These are phyloP conservation scores for Leucocoprinus sp. DNA, from an alignment of 768 basidiomycete genomes.

Conservation along the genomic window DNA sequence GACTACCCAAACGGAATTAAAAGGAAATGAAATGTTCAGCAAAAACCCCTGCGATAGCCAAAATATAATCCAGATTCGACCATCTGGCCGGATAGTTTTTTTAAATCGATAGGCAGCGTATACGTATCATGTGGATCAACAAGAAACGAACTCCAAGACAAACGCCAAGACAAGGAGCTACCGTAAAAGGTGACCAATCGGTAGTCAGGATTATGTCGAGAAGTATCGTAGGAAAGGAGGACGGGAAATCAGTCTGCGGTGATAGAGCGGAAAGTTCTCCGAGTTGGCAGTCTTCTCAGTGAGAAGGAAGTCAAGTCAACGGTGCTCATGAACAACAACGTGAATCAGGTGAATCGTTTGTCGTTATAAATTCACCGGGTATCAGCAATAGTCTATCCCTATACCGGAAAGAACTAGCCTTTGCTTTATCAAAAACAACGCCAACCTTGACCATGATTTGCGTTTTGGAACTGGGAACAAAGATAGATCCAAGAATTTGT, in stretches of 20 bases:
- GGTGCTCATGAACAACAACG: neutral
- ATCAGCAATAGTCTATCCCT: neutral
- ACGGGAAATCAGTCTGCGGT: neutral
- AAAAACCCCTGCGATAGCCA: neutral
- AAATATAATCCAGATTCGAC: neutral
- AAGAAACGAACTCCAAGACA: neutral
- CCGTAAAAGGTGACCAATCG: neutral
- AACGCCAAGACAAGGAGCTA: neutral
- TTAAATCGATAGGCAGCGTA: neutral
- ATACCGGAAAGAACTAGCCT: neutral
- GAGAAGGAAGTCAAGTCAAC: neutral
- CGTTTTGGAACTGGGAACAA: too few relatives aligned
- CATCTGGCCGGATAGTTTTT: neutral
- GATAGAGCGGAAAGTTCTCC: slow-evolving; percentile 3
- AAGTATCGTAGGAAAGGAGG: neutral
- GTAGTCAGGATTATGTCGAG: neutral
- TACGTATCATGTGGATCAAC: neutral
- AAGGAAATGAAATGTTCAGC: neutral
- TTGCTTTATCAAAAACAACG: too few relatives aligned
- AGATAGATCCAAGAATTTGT: too few relatives aligned
- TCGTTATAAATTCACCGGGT: neutral
- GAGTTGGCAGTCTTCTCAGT: neutral
- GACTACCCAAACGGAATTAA: neutral
- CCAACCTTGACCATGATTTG: too few relatives aligned
- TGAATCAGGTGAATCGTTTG: neutral